These are phyloP conservation scores for Nitzschia sp. DNA, from an alignment of 108 stramenopile genomes.

Conservation along the genomic window DNA sequence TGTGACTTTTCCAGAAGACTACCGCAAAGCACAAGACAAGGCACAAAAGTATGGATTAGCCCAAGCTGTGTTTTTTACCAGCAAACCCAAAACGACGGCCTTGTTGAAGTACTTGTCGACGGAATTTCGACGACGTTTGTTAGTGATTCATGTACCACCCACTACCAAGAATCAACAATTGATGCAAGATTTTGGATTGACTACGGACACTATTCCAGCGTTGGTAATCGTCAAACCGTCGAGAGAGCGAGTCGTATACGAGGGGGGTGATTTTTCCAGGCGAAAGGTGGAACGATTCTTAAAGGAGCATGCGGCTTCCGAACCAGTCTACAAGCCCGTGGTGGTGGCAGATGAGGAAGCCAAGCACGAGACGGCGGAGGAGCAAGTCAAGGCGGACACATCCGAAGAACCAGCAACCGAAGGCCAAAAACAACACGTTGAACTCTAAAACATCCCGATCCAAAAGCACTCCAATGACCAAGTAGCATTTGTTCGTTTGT, in stretches of 20 bases:
- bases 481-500: no score
- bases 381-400: background rate
- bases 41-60: constrained; percentile 56
- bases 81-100: constrained; percentile 44
- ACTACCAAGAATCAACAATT: constrained; percentile 56
- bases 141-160: constrained; percentile 53
- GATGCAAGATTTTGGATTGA: constrained; percentile 40
- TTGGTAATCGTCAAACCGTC: constrained; percentile 38
- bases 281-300: constrained; percentile 61
- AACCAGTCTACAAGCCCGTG: constrained; percentile 27
- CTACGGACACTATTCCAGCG: constrained; percentile 25
- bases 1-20: constrained; percentile 39
- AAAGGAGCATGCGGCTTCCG: constrained; percentile 45
- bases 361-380: background rate
- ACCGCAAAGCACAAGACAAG: constrained; percentile 46
- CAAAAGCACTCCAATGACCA: no score
- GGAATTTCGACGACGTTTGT: constrained; percentile 60
- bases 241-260: constrained; percentile 9
- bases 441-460: background rate
- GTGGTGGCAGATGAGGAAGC: background rate
- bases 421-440: background rate
- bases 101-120: constrained; percentile 60
- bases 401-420: background rate
- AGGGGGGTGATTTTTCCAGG: constrained; percentile 48
- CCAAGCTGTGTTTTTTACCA: constrained; percentile 57